Evolutionary conservation across 768 basidiomycete species (phyloP).

Genomic region (Boletellus ananas): DNA sequence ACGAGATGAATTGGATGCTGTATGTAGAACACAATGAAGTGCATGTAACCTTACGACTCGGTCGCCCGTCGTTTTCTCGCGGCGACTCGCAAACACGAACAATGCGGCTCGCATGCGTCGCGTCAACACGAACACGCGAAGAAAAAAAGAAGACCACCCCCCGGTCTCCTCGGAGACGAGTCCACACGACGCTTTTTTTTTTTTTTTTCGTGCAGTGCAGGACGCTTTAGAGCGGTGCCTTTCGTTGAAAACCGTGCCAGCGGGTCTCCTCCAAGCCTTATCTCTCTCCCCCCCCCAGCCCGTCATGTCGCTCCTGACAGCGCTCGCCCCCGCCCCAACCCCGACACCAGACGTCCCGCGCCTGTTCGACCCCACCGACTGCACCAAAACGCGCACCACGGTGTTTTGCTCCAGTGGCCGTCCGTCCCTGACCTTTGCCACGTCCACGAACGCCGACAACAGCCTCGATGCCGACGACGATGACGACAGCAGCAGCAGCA

Average conservation of each 20-base stretch:
- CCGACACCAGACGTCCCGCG: background rate
- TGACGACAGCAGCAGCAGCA: no score
- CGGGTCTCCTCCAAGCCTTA: no score
- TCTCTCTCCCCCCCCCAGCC: background rate
- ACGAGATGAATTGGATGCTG: no score
- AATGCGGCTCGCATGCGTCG: background rate
- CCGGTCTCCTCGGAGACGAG: background rate
- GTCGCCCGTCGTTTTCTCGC: background rate
- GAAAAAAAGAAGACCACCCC: background rate
- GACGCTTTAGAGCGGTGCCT: background rate
- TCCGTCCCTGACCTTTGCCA: background rate
- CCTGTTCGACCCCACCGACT: background rate
- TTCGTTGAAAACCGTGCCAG: no score
- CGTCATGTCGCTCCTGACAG: constrained; percentile 8
- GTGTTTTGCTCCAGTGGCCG: background rate
- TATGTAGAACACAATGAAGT: no score
- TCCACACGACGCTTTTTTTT: background rate
- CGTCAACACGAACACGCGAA: background rate
- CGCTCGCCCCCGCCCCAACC: background rate
- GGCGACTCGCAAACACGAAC: background rate
- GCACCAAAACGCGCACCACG: background rate
- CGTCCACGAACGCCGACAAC: background rate
- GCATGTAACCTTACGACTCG: no score
- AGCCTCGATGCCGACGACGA: no score
- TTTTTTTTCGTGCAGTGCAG: background rate